phyloP scores from a whole-genome alignment of 2,329 filamentous ascomycete genomes.

The Rhynchosporium secalis region DNA sequence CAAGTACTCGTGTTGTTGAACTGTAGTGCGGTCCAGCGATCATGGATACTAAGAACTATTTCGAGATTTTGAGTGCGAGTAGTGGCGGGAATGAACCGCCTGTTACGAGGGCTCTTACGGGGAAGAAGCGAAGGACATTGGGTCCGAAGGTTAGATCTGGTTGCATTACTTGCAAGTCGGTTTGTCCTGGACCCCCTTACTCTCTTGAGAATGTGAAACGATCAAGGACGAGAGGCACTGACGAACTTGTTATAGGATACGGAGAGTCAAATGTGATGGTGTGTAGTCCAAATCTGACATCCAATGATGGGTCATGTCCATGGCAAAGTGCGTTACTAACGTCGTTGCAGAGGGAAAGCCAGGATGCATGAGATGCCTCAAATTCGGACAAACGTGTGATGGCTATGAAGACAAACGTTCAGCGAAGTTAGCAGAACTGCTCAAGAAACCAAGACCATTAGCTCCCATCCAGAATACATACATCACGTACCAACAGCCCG shows the following conservation, averaged over 20 bases:
- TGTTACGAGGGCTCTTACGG: background rate
- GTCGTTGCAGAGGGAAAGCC: background rate
- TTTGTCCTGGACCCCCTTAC: background rate
- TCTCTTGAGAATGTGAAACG: too few species aligned
- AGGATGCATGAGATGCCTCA: background rate
- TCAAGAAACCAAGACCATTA: background rate
- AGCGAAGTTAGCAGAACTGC: background rate
- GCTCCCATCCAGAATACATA: conserved; percentile 3
- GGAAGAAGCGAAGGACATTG: conserved; percentile 2
- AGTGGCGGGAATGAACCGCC: background rate
- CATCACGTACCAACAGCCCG: background rate
- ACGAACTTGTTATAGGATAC: background rate
- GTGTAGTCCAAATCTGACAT: background rate
- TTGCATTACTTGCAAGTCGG: conserved; percentile 17
- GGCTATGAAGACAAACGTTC: background rate
- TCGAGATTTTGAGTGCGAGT: background rate
- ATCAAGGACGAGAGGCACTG: too few species aligned
- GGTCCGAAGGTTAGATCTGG: conserved; percentile 13
- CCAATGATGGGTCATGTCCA: background rate
- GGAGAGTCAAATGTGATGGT: conserved; percentile 14
- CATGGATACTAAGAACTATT: background rate
- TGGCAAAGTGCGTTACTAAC: background rate
- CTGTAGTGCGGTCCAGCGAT: too few species aligned
- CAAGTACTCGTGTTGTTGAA: too few species aligned
- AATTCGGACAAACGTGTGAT: background rate